phyloP scores from a whole-genome alignment of 2,329 filamentous ascomycete genomes.

The Penicillium palitans region DNA sequence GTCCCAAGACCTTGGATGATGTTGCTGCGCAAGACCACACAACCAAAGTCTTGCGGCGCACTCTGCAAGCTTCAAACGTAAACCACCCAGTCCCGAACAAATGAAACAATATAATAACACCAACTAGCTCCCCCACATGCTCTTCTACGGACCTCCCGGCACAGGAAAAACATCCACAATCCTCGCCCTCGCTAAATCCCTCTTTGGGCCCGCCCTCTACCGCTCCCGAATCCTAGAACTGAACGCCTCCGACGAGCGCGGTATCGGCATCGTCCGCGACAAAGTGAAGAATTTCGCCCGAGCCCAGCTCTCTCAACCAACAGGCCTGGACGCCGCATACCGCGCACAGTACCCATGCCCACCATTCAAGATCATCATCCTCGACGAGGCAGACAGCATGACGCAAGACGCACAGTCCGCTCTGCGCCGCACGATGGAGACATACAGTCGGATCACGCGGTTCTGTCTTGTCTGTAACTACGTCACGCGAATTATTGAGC shows the following conservation, averaged over 20 bases:
- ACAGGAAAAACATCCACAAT: slow-evolving; percentile 98
- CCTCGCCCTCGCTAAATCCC: slow-evolving; percentile 92
- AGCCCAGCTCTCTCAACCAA: slow-evolving; percentile 85
- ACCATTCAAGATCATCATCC: slow-evolving; percentile 97
- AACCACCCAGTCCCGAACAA: slow-evolving; percentile 19
- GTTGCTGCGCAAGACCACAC: slow-evolving; percentile 98
- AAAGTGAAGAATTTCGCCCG: slow-evolving; percentile 98
- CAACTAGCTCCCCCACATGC: slow-evolving; percentile 85
- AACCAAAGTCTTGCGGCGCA: slow-evolving; percentile 85
- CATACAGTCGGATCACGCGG: slow-evolving; percentile 90
- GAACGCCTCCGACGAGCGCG: slow-evolving; percentile 98
- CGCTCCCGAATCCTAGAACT: slow-evolving; percentile 95
- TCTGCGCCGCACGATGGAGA: slow-evolving; percentile 94
- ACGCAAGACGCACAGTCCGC: slow-evolving; percentile 97
- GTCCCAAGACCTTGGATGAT: slow-evolving; percentile 89
- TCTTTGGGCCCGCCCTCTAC: slow-evolving; percentile 93
- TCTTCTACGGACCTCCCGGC: slow-evolving; percentile 96
- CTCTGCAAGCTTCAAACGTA: slow-evolving; percentile 90
- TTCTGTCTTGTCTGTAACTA: slow-evolving; percentile 99
- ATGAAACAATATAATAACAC: slow-evolving; percentile 4
- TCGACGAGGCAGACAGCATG: slow-evolving; percentile 98
- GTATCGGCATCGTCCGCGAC: slow-evolving; percentile 93
- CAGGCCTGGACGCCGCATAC: slow-evolving; percentile 64
- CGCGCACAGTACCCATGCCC: slow-evolving; percentile 79
- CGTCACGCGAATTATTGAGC: slow-evolving; percentile 96